Evolutionary conservation across 1,139 yeast genomes (phyloP).

Genomic region (Saccharomyces hybrid): DNA sequence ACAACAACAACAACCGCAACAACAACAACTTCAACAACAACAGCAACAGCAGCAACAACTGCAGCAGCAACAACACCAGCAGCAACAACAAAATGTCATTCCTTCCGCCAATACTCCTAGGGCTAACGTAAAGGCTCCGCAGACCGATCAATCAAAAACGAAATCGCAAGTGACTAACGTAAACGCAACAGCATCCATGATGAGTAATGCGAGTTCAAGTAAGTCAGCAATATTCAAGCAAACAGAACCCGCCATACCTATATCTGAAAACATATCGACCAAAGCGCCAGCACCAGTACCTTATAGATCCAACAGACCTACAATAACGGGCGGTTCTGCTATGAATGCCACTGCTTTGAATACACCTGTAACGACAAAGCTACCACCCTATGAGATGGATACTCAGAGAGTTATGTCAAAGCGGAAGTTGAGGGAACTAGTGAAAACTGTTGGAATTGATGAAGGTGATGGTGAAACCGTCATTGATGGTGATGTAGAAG

Average conservation of each 20-base stretch:
- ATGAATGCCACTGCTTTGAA: constrained; percentile 56
- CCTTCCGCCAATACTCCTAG: constrained; percentile 7
- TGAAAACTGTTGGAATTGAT: constrained; percentile 72
- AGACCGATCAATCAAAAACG: constrained; percentile 10
- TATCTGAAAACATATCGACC: constrained; percentile 61
- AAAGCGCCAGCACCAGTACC: constrained; percentile 57
- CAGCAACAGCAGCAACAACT: no score
- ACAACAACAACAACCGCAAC: no score
- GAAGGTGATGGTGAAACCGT: constrained; percentile 84
- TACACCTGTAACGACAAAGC: constrained; percentile 67
- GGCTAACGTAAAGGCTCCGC: constrained; percentile 14
- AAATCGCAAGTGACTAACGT: constrained; percentile 33
- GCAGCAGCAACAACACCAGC: no score
- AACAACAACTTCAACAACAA: no score
- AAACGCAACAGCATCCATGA: constrained; percentile 36
- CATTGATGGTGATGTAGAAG: constrained; percentile 97
- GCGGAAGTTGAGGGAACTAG: constrained; percentile 79
- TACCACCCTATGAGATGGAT: constrained; percentile 78
- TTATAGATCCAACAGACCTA: constrained; percentile 64
- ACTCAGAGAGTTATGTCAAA: constrained; percentile 83
- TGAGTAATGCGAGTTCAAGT: constrained; percentile 24
- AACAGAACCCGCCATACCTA: constrained; percentile 65
- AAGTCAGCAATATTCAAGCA: constrained; percentile 50
- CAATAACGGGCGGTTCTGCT: constrained; percentile 81
- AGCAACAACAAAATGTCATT: constrained; percentile 1